Conservation (phyloP, 192 early-diverging fungal genomes). For the Globomyces pollinis-pini region DNA sequence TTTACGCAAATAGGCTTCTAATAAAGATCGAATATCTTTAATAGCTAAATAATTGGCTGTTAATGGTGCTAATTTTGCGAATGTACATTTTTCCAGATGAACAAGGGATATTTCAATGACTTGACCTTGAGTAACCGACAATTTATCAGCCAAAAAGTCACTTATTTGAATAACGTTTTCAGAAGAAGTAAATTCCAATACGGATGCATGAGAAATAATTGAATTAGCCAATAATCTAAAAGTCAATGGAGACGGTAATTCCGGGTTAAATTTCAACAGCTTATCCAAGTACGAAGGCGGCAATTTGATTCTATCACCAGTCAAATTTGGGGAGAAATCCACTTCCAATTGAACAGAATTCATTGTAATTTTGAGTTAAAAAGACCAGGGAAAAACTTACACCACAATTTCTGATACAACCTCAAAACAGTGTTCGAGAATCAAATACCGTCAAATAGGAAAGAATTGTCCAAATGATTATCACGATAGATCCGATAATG, state of each 20-base stretch:
- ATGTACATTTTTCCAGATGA: constrained; percentile 53
- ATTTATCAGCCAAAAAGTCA: background rate
- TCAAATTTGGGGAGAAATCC: too few species aligned
- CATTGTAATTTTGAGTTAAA: too few species aligned
- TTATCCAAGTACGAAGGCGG: background rate
- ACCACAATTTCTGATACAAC: too few species aligned
- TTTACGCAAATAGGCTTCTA: constrained; percentile 56
- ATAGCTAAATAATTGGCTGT: constrained; percentile 46
- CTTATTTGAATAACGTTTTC: background rate
- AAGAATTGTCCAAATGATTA: too few species aligned
- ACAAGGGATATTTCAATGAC: background rate
- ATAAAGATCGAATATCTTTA: constrained; percentile 25
- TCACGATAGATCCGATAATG: too few species aligned
- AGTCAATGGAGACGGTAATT: background rate
- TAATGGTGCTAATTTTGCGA: constrained; percentile 55
- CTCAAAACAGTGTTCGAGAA: too few species aligned
- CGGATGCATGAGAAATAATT: background rate
- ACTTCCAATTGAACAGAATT: too few species aligned
- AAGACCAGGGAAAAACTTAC: too few species aligned
- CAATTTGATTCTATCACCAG: background rate
- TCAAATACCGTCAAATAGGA: too few species aligned
- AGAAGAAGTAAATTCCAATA: background rate
- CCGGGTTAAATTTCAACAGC: background rate
- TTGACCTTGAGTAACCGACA: background rate
- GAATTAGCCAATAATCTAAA: background rate